Evolutionary conservation across 2,329 filamentous ascomycete species (phyloP), one percentile per base, ranked within the genome.

Genomic region (Fusarium sp.): DNA sequence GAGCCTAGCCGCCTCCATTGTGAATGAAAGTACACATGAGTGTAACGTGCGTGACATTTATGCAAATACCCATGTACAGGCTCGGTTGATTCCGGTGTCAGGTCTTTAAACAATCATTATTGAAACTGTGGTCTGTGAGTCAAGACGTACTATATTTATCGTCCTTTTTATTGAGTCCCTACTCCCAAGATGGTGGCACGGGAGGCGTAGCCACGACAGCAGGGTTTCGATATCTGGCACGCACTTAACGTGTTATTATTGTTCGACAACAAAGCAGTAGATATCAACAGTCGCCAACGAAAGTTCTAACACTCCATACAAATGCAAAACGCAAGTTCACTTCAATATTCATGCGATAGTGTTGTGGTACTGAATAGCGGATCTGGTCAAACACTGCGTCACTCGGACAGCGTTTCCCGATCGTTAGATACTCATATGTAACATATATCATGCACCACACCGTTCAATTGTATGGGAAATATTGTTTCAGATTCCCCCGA

Each of bases 61-160:
- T 70, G 66, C 49, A 60, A 54, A 52, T 55, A 67, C 48, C 59
- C 71, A 65, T 61, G 52, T 44, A 47, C 59, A 70, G 51, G 66
- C 39, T 74, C 72, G 72, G 72, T 60, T 74, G 58, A 35, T 69
- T 59, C 72, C 72, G 63, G 71, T 72, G 52, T 62, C 63, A 69
- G 62, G 64, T 69, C 48, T 24, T 39, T 52, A 22, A 54, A 41
- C 38, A 56, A n/a, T 54, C 44, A 55, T 15, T 51, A 45, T 69
- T 39, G 24, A 51, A 42, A 69, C 36, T 63, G 44, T 35, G 66
- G 69, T 63, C 42, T 68, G 44, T 42, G 39, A 72, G 56, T 62
- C 68, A 45, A 62, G 47, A 28, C 33, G 22, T 61, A 48, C 26
- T 39, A 20, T 57, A 59, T 66, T 54, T n/a, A 51, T 55, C 52